These are phyloP conservation scores for Coemansia sp. DNA, from an alignment of 192 early-diverging fungal species.

Conservation along the genomic window DNA sequence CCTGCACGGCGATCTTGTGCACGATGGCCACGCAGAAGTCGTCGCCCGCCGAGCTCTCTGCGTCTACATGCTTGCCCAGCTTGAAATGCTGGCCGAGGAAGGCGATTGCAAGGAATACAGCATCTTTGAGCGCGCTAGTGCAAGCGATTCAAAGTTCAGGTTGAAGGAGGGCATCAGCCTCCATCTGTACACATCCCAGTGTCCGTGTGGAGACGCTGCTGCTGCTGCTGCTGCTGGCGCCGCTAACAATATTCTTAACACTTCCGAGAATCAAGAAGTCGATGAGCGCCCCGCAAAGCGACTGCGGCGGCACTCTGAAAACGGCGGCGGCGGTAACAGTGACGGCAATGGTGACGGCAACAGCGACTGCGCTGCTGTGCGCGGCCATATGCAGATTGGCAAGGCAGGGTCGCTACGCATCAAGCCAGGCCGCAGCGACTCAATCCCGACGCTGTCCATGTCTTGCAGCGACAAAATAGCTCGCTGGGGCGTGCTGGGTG, in stretches of 20 bases:
- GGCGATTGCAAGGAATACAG: background rate
- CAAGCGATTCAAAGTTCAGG: background rate
- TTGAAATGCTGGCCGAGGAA: background rate
- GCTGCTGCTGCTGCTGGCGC: background rate
- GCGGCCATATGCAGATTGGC: constrained; percentile 16
- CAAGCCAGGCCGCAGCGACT: constrained; percentile 47
- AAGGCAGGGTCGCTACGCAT: constrained; percentile 10
- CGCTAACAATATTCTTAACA: background rate
- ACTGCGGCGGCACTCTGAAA: too few relatives aligned
- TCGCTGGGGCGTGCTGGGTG: constrained; percentile 78
- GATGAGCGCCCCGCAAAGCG: background rate
- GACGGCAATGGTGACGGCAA: background rate
- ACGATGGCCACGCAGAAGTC: constrained; percentile 89
- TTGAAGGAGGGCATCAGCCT: background rate
- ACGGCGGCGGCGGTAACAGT: background rate
- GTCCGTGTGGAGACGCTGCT: constrained; percentile 37
- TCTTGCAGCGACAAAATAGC: constrained; percentile 86
- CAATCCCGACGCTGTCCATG: constrained; percentile 46
- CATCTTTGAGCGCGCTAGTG: background rate
- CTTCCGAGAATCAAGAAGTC: background rate
- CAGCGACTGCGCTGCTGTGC: background rate
- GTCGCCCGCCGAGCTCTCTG: constrained; percentile 76
- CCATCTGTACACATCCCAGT: constrained; percentile 39
- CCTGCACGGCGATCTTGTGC: constrained; percentile 59
- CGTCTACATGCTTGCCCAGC: constrained; percentile 48